Base-by-base conservation (phyloP, 345 rosid genomes). In the Syzygium jambos region DNA sequence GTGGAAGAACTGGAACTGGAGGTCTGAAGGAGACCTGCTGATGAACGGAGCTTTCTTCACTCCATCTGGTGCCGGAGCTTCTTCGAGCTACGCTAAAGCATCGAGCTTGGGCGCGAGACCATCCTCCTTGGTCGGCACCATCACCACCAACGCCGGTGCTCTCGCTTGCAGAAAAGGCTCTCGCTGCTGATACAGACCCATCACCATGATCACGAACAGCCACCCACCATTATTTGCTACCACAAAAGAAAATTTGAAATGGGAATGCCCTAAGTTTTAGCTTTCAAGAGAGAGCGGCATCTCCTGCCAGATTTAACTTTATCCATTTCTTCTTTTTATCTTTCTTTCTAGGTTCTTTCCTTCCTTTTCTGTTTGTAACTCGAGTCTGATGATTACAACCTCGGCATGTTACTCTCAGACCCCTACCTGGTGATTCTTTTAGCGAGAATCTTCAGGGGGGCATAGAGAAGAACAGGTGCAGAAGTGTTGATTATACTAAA, bases 1-100 rank as follows among this genome's bases (percentile, higher is more conserved):
- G 78, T 96, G 97, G 97, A 93, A 55, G 87, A 43, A 52, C 11
- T 96, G 98, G 98, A 96, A 96, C 86, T 95, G 98, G 98, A 92
- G 97, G 88, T 94, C 97, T 0, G 94, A 96, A 86, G 96, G 97
- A 65, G 97, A 96, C 89, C 73, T 94, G 21, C 23, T 95, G 92
- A 73, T 94, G 83, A 96, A 96, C 46, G 98, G 98, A 1, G 98
- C 98, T 5, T 96, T 93, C 88, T 96, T 96, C 88, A 94, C 92
- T 0, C 83, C 90, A 10, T 94, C 97, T 9, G 97, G 98, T 0
- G 95, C 95, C 21, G 92, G 92, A 21, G 93, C 94, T 52, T 93
- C 97, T 0, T 95, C 97, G 9, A 94, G 96, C 92, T 96, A 96
- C 56, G 94, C 97, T 14, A 93, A 73, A 89, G 97, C 97, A 49